Base-by-base conservation (phyloP, 1,139 yeast genomes). In the Kazachstania sp. region DNA sequence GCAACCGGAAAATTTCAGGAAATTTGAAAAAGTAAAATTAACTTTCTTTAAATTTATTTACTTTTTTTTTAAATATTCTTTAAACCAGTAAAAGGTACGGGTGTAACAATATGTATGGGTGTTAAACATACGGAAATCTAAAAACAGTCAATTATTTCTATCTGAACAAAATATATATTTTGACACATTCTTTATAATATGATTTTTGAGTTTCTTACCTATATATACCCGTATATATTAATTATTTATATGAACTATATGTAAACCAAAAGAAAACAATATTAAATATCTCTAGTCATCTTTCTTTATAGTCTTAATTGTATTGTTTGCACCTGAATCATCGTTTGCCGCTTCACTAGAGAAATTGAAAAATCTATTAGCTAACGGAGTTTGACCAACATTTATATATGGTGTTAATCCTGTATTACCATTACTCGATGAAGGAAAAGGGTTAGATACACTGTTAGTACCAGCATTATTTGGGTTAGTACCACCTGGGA, bases 371-470 rank as follows among this genome's bases (percentile, higher is more conserved):
- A 52, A 61, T 43, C 55, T 54, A 38, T 51, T 56, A 11, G 55
- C 55, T 26, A 60, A 47, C n/a, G 65, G 63, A 11, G 66, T 61
- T 39, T 60, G 64, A 19, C 56, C 57, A 4, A 51, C 51, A 38
- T 54, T 56, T 19, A 61, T 58, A 38, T 58, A 63, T 16, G 67
- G 66, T 2, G 66, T 61, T 12, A 62, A 44, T 2, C 67, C 65
- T 9, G 64, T 57, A 38, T 58, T 54, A 3, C 64, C 60, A 37
- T 54, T 58, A 30, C 47, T 49, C 31, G 51, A 30, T 18, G 15
- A 12, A 15, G 38, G 29, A 26, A 41, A 41, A 2, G 32, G 28
- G n/a, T 26, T 41, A 35, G n/a, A 29, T 29, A 15, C 35, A 23
- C 28, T 23, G 8, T 7, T 23, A 4, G 28, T 7, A 2, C 28